A percentile compares a stretch with the other conserved stretches of the same genome.
These are phyloP conservation scores for Colletotrichum lupini DNA, from an alignment of 2,329 filamentous ascomycete species.

Conservation along the genomic window DNA sequence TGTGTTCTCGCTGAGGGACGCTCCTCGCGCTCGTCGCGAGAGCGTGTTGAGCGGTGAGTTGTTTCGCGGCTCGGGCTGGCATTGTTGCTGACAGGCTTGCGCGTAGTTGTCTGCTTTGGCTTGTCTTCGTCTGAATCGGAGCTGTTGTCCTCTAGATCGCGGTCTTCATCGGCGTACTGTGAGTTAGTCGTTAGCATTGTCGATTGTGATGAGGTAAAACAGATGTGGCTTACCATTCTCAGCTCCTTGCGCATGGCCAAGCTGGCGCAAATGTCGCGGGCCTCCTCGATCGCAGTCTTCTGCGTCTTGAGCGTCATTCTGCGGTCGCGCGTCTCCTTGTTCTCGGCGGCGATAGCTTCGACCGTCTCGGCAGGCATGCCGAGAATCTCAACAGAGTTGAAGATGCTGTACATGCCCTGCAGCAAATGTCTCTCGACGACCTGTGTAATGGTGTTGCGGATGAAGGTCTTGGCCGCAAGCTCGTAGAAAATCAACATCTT, in stretches of 20 bases:
- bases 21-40: slow-evolving; percentile 24
- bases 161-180: slow-evolving; percentile 42
- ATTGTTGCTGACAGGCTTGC: slow-evolving; percentile 24
- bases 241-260: slow-evolving; percentile 65
- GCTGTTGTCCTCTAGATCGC: slow-evolving; percentile 40
- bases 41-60: slow-evolving; percentile 12
- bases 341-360: slow-evolving; percentile 63
- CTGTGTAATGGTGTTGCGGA: slow-evolving; percentile 63
- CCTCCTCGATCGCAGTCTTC: slow-evolving; percentile 62
- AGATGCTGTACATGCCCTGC: slow-evolving; percentile 62
- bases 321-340: slow-evolving; percentile 63
- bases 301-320: slow-evolving; percentile 58
- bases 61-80: slow-evolving; percentile 16
- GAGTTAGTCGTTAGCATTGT: not conserved
- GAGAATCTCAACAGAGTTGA: slow-evolving; percentile 63
- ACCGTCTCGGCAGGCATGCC: slow-evolving; percentile 56
- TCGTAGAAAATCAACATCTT: slow-evolving; percentile 69
- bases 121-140: slow-evolving; percentile 42
- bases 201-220: fast-evolving
- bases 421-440: slow-evolving; percentile 63
- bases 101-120: slow-evolving; percentile 14
- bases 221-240: slow-evolving; percentile 41
- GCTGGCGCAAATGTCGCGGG: slow-evolving; percentile 59
- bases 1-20: not conserved
- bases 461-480: slow-evolving; percentile 62